Conservation (phyloP, 78 protist genomes). For the Dictyostelium brefeldianum region DNA sequence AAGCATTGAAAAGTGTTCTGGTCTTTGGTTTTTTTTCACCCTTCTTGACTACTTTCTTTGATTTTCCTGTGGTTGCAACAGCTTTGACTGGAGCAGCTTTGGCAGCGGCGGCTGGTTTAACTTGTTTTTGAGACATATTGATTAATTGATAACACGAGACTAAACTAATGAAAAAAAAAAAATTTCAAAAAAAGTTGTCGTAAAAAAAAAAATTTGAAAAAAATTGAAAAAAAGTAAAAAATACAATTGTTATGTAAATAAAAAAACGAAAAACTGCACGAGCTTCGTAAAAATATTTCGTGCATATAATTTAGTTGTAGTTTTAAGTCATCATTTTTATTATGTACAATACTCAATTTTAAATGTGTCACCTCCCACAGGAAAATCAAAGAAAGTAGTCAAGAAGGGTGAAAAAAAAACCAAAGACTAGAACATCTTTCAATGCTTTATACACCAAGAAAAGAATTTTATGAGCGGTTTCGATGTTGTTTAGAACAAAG, state of each 20-base stretch:
- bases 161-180: too few species aligned
- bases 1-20: slow-evolving; percentile 47
- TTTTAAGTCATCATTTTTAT: too few species aligned
- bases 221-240: too few species aligned
- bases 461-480: slow-evolving; percentile 88
- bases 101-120: slow-evolving; percentile 62
- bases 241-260: neutral
- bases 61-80: neutral
- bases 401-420: slow-evolving; percentile 8
- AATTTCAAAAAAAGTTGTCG: too few species aligned
- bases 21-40: slow-evolving; percentile 10
- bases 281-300: neutral
- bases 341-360: too few species aligned
- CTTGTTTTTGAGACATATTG: neutral
- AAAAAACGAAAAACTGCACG: neutral
- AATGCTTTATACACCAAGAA: slow-evolving; percentile 49
- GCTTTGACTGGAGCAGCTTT: slow-evolving; percentile 14
- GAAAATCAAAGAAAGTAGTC: neutral
- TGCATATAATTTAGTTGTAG: too few species aligned
- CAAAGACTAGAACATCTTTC: slow-evolving; percentile 28
- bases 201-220: too few species aligned
- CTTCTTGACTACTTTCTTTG: neutral
- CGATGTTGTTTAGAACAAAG: slow-evolving; percentile 80
- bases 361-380: too few species aligned
- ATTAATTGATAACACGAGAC: too few species aligned